These are phyloP conservation scores for Verticillium longisporum DNA, from an alignment of 2,329 filamentous ascomycete genomes.

Conservation along the genomic window DNA sequence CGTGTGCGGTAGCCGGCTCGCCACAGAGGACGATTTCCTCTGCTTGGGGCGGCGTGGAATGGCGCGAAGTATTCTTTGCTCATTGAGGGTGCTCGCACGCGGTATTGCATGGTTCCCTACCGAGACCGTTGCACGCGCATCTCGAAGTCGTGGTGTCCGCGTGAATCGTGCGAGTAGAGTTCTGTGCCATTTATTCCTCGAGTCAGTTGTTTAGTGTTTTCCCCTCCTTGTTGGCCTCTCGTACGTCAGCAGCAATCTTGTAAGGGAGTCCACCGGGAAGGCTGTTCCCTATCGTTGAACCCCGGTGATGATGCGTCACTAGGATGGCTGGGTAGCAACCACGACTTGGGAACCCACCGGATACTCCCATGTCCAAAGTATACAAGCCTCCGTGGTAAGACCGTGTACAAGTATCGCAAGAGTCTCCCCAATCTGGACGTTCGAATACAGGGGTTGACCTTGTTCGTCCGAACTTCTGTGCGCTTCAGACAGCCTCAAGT, in stretches of 20 bases:
- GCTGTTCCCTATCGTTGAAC: neutral
- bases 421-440: neutral
- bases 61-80: neutral
- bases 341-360: neutral
- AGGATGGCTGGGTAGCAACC: neutral
- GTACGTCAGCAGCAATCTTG: neutral
- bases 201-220: neutral
- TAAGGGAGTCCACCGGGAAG: neutral
- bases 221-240: neutral
- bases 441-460: neutral
- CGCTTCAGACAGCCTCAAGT: conserved; percentile 1
- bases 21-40: neutral
- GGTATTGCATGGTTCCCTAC: too few relatives aligned
- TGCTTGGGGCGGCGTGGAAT: neutral
- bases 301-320: neutral
- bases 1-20: neutral
- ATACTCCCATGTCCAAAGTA: too few relatives aligned
- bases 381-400: neutral
- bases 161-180: too few relatives aligned
- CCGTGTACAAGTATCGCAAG: neutral
- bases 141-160: neutral
- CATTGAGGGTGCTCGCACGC: neutral
- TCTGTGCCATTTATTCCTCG: too few relatives aligned
- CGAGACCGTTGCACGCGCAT: neutral
- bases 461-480: neutral